phyloP scores from a whole-genome alignment of 2,329 filamentous ascomycete genomes.

The Hymenoscyphus linearis region DNA sequence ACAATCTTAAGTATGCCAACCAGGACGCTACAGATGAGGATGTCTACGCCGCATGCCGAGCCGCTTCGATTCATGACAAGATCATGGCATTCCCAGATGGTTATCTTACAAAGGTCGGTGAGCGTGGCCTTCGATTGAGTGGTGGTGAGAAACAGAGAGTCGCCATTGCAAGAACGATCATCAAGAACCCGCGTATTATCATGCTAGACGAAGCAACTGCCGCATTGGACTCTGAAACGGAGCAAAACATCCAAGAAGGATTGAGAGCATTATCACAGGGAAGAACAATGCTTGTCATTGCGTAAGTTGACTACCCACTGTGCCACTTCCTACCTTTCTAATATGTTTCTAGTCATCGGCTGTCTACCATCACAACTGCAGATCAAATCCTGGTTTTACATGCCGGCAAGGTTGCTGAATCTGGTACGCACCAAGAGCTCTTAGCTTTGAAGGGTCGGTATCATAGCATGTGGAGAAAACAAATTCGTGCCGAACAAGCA shows the following conservation, averaged over 20 bases:
- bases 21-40: conserved; percentile 75
- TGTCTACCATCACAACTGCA: conserved; percentile 87
- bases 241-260: conserved; percentile 87
- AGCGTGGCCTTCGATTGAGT: conserved; percentile 79
- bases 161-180: conserved; percentile 85
- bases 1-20: conserved; percentile 88
- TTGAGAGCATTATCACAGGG: conserved; percentile 76
- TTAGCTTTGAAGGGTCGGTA: conserved; percentile 68
- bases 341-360: conserved; percentile 61
- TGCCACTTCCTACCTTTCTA: conserved; percentile 76
- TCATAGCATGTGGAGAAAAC: conserved; percentile 80
- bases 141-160: conserved; percentile 93
- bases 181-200: conserved; percentile 88
- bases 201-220: conserved; percentile 92
- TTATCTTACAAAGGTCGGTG: conserved; percentile 86
- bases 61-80: conserved; percentile 88
- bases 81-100: conserved; percentile 84
- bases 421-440: conserved; percentile 73
- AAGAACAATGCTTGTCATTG: conserved; percentile 91
- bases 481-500: conserved; percentile 71
- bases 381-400: conserved; percentile 82
- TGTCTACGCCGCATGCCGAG: conserved; percentile 73
- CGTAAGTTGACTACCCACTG: conserved; percentile 47
- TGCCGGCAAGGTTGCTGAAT: conserved; percentile 70
- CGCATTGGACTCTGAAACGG: conserved; percentile 84